A percentile compares a stretch with the other conserved stretches of the same genome.
phyloP scores from a whole-genome alignment of 768 basidiomycete genomes.

The Mycena albidolilacea region DNA sequence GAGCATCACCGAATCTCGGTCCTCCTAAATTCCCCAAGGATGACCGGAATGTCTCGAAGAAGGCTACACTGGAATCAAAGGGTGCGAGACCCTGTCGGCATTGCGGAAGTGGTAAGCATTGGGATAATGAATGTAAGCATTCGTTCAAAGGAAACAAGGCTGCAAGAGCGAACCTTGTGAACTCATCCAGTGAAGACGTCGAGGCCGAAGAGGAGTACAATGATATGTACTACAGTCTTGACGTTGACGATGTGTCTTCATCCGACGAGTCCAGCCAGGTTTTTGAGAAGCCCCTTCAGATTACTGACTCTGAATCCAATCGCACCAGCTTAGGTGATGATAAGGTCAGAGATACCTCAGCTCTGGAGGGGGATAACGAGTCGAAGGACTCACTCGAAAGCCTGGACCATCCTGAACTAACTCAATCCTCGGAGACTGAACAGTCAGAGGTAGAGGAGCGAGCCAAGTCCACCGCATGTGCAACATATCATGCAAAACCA shows the following conservation, averaged over 20 bases:
- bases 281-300: slow-evolving; percentile 40
- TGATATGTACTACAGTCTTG: slow-evolving; percentile 39
- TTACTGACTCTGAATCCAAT: not conserved
- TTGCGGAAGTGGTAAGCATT: not conserved
- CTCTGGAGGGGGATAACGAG: not conserved
- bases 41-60: slow-evolving; percentile 19
- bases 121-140: slow-evolving; percentile 24
- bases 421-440: too few species aligned
- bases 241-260: slow-evolving; percentile 21
- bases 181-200: slow-evolving; percentile 23
- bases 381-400: too few species aligned
- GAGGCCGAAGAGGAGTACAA: slow-evolving; percentile 47
- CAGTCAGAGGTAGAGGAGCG: not conserved
- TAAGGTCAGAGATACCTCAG: not conserved
- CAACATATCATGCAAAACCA: slow-evolving; percentile 17
- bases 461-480: not conserved
- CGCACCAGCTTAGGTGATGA: not conserved
- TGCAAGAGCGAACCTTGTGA: slow-evolving; percentile 42
- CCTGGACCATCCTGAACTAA: too few species aligned
- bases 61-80: not conserved
- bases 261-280: slow-evolving; percentile 15
- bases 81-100: slow-evolving; percentile 10
- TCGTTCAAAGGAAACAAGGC: slow-evolving; percentile 2
- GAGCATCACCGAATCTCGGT: slow-evolving; percentile 14
- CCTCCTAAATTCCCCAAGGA: slow-evolving; percentile 21